Evolutionary conservation across 2,329 filamentous ascomycete genomes (phyloP).

Genomic region (Beauveria medogensis): DNA sequence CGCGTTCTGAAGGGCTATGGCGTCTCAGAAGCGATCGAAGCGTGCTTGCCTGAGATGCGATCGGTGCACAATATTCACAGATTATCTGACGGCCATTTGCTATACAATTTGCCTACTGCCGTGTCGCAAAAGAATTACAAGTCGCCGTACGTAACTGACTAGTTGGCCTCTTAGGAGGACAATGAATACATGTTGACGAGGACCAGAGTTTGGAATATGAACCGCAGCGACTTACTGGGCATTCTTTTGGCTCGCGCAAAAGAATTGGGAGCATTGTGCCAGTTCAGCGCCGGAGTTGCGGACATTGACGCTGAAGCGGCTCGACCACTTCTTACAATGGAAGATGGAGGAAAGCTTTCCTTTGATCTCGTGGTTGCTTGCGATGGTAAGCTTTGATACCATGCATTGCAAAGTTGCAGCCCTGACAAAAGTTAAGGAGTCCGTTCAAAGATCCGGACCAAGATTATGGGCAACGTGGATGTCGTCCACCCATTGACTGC

Average conservation of each 20-base stretch:
- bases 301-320: neutral
- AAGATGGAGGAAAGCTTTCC: neutral
- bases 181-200: neutral
- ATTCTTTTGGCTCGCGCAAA: neutral
- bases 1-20: neutral
- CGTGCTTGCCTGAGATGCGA: neutral
- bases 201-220: neutral
- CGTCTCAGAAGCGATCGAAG: neutral
- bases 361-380: neutral
- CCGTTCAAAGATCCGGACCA: neutral
- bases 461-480: neutral
- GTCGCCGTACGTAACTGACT: neutral
- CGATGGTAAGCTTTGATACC: neutral
- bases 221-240: neutral
- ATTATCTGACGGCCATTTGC: neutral
- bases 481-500: neutral
- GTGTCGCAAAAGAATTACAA: neutral
- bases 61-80: neutral
- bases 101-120: neutral
- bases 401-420: neutral
- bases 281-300: neutral
- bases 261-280: neutral
- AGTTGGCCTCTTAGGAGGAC: too few relatives aligned
- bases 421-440: neutral
- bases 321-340: neutral